Evolutionary conservation across 2,329 filamentous ascomycete genomes (phyloP), one percentile per base, ranked within the genome.

Genomic region (Calonectria hongkongensis): DNA sequence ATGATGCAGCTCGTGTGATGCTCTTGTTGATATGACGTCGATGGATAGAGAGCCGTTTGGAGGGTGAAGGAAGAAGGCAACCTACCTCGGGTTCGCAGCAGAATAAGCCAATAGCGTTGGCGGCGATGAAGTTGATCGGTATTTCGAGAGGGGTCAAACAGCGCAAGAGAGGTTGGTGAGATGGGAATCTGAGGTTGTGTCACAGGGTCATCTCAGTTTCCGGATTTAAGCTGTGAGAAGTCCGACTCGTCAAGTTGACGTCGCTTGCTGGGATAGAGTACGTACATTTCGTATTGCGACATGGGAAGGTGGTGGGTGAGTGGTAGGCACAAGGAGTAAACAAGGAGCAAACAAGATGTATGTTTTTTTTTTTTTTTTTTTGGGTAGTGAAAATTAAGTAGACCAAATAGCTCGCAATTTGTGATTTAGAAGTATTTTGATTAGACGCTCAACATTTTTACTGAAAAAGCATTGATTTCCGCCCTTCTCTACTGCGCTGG

Each of bases 1-100:
- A 41, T 56, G 48, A 30, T 45, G 18, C 43, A 15, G 48, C 48
- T 70, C 48, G 39, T 30, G 58, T 58, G 41, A 65, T 56, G 33
- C 58, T 45, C 39, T 28, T 6, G 27, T 28, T 21, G 36, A 45
- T 28, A 64, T 70, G 67, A 64, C 67, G 67, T 70, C 47, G 58
- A 54, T 18, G 21, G 18, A 47, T 30, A 8, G 16, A 21, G 6
- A 33, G 3, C n/a, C 50, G 47, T 28, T 25, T 25, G 43, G 47
- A 15, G 13, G 33, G 21, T 30, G 27, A 36, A 33, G 16, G 47
- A 10, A 39, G 9, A 62, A 2, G 45, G 51, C 13, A 48, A 21
- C 39, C 27, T n/a, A 39, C 25, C 27, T 45, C 12, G 30, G n/a
- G 16, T n/a, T 43, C 47, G 27, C 21, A 28, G 18, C 10, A 62